A percentile compares a stretch with the other conserved stretches of the same genome.
Evolutionary conservation across 345 rosid genomes (phyloP).

Genomic region (Populus ilicifolia): DNA sequence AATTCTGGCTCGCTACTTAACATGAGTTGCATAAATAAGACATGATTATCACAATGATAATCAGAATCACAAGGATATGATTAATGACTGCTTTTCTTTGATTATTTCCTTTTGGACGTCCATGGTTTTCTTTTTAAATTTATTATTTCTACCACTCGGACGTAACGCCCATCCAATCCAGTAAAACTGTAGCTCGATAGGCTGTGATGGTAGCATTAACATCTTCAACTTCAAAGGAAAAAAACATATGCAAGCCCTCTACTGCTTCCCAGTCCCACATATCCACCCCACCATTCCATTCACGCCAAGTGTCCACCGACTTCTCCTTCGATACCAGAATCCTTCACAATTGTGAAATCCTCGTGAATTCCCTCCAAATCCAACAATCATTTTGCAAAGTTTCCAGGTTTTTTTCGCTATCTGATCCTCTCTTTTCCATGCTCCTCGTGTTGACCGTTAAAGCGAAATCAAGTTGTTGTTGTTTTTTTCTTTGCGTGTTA

Average conservation of each 20-base stretch:
- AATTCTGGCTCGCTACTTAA: too few relatives aligned
- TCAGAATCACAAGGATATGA: too few relatives aligned
- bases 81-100: too few relatives aligned
- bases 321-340: background rate
- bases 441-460: background rate
- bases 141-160: background rate
- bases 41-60: too few relatives aligned
- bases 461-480: background rate
- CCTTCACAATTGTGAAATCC: background rate
- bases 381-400: background rate
- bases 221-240: background rate
- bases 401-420: background rate
- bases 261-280: too few relatives aligned
- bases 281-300: background rate
- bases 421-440: background rate
- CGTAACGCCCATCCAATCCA: background rate
- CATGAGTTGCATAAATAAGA: too few relatives aligned
- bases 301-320: constrained; percentile 12
- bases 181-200: background rate
- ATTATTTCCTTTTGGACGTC: too few relatives aligned
- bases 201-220: background rate
- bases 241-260: too few relatives aligned
- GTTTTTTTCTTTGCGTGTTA: background rate
- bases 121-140: too few relatives aligned
- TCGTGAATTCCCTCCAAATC: background rate